Evolutionary conservation across 305 asterid species (phyloP), one percentile per base, ranked within the genome.

Genomic region (Withania somnifera): DNA sequence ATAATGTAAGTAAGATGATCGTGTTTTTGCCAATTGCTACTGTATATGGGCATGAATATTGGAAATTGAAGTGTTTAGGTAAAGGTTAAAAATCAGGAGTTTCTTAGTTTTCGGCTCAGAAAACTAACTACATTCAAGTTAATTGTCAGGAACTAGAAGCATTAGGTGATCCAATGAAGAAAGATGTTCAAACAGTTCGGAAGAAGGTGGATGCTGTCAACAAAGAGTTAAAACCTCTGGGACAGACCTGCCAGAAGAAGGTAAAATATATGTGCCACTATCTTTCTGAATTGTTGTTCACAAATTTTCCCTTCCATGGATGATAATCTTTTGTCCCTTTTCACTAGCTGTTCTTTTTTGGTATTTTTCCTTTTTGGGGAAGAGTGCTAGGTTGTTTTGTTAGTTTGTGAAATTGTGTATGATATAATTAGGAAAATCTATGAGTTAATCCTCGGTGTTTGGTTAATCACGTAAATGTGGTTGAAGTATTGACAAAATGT

Each of bases 161-260:
- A 5, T 87, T 96, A 10, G 82, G 95, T 7, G 98, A 96, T 90
- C 99, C 99, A 0, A 93, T 93, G 98, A 93, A 88, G 95, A 94
- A 94, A 86, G 99, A 96, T 60, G 98, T 96, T 81, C 81, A 93
- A 0, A 3, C 84, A 2, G 95, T 95, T 81, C 92, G 98, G 4
- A 95, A 95, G 94, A 95, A 87, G 87, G 90, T 95, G 66, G 98
- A 95, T 85, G 15, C 92, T 6, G 89, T 95, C 58, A 93, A 91
- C 93, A 95, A 95, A 89, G 99, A 95, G 84, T 86, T 94, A 76
- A 95, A 95, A 78, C 99, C 99, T 78, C 88, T 95, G 83, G 98
- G 98, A 32, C 93, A 82, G 84, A 89, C 90, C 77, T 95, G 98
- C 95, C 99, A 94, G 89, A 95, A 94, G 97, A 95, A 94, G 99